phyloP scores from a whole-genome alignment of 2,329 filamentous ascomycete genomes.

The Alternaria dauci region DNA sequence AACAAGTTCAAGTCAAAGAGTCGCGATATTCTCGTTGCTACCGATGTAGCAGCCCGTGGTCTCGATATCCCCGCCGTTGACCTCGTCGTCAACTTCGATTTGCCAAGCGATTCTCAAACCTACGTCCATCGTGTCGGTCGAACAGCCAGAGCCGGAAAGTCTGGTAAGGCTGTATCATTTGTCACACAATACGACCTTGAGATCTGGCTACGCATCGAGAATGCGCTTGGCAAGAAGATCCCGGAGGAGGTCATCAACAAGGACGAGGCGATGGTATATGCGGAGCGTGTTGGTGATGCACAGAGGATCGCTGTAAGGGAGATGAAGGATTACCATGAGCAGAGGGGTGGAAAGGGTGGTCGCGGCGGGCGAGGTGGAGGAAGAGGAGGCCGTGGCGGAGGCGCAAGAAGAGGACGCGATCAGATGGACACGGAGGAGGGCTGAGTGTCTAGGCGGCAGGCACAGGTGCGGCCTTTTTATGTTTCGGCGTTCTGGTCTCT shows the following conservation, averaged over 20 bases:
- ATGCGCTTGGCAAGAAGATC: conserved; percentile 79
- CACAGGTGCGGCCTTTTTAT: not conserved
- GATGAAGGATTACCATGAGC: conserved; percentile 82
- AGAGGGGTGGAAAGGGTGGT: conserved; percentile 64
- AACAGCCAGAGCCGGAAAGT: conserved; percentile 86
- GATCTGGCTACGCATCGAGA: conserved; percentile 81
- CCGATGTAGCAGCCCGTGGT: conserved; percentile 92
- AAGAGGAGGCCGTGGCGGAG: conserved; percentile 23
- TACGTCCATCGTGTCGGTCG: conserved; percentile 91
- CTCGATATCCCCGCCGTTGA: conserved; percentile 94
- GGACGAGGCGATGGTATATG: conserved; percentile 86
- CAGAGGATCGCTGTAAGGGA: conserved; percentile 80
- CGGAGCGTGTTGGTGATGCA: conserved; percentile 79
- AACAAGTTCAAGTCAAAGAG: conserved; percentile 85
- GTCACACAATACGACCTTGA: conserved; percentile 90
- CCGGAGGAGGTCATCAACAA: conserved; percentile 73
- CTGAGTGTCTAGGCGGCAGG: conserved; percentile 39
- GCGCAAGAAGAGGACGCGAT: conserved; percentile 62
- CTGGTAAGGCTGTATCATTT: conserved; percentile 79
- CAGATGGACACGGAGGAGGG: conserved; percentile 81
- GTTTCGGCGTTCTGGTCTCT: conserved; percentile 3
- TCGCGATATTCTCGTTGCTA: conserved; percentile 89
- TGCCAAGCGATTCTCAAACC: conserved; percentile 86
- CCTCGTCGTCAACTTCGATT: conserved; percentile 83
- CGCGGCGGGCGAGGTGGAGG: conserved; percentile 50